These are phyloP conservation scores for Dictyostelium brefeldianum DNA, from an alignment of 78 protist species.

Conservation along the genomic window DNA sequence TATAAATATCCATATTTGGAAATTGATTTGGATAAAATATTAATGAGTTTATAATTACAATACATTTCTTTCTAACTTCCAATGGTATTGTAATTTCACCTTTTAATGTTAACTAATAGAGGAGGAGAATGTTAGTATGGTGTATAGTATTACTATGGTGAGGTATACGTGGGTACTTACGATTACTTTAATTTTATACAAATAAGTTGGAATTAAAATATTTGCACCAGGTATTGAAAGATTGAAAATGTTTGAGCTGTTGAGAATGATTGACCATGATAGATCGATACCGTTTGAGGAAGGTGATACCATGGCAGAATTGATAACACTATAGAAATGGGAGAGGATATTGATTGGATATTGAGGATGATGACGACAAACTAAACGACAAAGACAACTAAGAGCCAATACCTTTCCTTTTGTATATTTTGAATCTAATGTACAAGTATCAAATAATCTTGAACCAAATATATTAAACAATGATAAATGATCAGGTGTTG, in stretches of 20 bases:
- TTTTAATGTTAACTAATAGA: slow-evolving; percentile 28
- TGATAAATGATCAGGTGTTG: slow-evolving; percentile 22
- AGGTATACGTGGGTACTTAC: too few relatives aligned
- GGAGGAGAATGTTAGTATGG: too few relatives aligned
- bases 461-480: slow-evolving; percentile 56
- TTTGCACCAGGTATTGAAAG: slow-evolving; percentile 66
- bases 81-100: slow-evolving; percentile 25
- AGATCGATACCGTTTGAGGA: slow-evolving; percentile 33
- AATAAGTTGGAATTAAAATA: slow-evolving; percentile 49
- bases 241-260: slow-evolving; percentile 47
- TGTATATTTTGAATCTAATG: slow-evolving; percentile 36
- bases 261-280: slow-evolving; percentile 28
- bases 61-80: slow-evolving; percentile 67
- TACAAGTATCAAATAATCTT: slow-evolving; percentile 40
- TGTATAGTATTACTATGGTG: too few relatives aligned
- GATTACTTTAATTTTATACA: slow-evolving; percentile 56
- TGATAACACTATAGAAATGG: slow-evolving; percentile 51
- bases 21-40: slow-evolving; percentile 74
- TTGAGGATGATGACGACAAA: slow-evolving; percentile 73
- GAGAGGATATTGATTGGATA: slow-evolving; percentile 46
- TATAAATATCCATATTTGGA: slow-evolving; percentile 43
- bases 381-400: slow-evolving; percentile 57
- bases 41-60: slow-evolving; percentile 43
- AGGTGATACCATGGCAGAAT: slow-evolving; percentile 17
- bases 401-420: slow-evolving; percentile 71